Evolutionary conservation across 139 green algal species (phyloP).

Genomic region (Spirogloea muscicola): DNA sequence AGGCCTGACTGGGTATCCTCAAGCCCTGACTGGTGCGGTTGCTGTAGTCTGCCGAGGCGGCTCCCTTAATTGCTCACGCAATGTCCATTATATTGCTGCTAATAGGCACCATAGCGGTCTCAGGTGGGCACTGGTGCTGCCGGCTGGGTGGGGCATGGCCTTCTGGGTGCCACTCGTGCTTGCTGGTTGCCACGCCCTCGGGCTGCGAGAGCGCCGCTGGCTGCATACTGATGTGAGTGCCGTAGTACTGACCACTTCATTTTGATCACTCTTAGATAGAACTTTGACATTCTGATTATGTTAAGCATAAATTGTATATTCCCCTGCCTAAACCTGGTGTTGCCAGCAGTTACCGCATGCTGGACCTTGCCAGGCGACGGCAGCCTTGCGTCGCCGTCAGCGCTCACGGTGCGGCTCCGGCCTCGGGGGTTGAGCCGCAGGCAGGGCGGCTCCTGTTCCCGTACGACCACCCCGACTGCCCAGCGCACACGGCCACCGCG

Average conservation of each 20-base stretch:
- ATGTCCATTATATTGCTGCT: too few species aligned
- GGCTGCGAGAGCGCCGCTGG: slow-evolving; percentile 15
- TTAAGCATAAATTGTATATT: neutral
- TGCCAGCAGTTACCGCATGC: neutral
- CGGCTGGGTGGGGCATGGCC: neutral
- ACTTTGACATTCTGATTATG: neutral
- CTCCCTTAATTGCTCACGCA: too few species aligned
- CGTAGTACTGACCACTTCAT: neutral
- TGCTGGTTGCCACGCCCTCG: slow-evolving; percentile 2
- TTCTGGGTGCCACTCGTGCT: slow-evolving; percentile 28
- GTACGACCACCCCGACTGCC: slow-evolving; percentile 15
- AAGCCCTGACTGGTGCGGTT: too few species aligned
- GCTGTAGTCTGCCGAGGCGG: too few species aligned
- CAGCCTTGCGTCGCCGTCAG: too few species aligned
- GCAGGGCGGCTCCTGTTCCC: neutral
- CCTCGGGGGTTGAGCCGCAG: too few species aligned
- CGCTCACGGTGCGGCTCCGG: too few species aligned
- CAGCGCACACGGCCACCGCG: neutral
- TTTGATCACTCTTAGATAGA: neutral
- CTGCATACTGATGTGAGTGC: slow-evolving; percentile 1
- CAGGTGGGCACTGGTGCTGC: slow-evolving; percentile 16
- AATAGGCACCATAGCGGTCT: too few species aligned
- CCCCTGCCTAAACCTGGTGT: neutral
- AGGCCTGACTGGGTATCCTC: too few species aligned
- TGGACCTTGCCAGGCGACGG: neutral